A percentile compares a stretch with the other conserved stretches of the same genome.
Conservation (phyloP, 352 stramenopile species). For the Globisporangium nodosum region DNA sequence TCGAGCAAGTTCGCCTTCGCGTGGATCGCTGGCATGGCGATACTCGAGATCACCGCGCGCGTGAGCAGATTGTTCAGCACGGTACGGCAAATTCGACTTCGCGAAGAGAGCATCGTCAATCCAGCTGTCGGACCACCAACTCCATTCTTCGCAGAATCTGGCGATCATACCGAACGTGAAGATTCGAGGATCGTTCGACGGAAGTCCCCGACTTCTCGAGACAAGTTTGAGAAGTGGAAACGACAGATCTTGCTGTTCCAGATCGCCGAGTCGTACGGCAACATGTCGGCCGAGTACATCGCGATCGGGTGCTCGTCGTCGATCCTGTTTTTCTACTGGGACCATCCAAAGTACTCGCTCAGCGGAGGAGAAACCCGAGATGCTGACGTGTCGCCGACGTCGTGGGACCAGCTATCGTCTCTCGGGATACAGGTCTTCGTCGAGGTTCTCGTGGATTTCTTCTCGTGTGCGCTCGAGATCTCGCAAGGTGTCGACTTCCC, state of each 20-base stretch:
- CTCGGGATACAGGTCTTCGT: constrained; percentile 4
- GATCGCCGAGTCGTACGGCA: constrained; percentile 30
- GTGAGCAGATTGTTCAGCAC: constrained; percentile 18
- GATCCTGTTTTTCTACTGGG: constrained; percentile 32
- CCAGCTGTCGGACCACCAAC: neutral
- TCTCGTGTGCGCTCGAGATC: constrained; percentile 8
- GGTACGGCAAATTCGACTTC: neutral
- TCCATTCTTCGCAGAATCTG: too few species aligned
- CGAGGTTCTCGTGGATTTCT: constrained; percentile 10
- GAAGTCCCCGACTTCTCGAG: neutral
- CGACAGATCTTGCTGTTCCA: constrained; percentile 22
- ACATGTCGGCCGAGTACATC: constrained; percentile 54
- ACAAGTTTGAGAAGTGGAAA: constrained; percentile 20
- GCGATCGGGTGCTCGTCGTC: constrained; percentile 38
- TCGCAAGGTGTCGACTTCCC: constrained; percentile 6
- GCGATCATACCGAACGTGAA: too few species aligned
- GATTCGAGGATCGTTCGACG: neutral
- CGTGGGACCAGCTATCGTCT: neutral
- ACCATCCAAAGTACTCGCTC: constrained; percentile 23
- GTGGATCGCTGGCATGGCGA: constrained; percentile 23
- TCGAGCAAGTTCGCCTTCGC: constrained; percentile 18
- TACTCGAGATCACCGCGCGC: constrained; percentile 27
- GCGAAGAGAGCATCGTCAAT: neutral
- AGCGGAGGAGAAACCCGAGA: neutral
- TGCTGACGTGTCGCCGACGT: neutral